Percentiles rank a stretch among this genome's conserved stretches.
phyloP scores from a whole-genome alignment of 331 rosid species.

The Saraca asoca region DNA sequence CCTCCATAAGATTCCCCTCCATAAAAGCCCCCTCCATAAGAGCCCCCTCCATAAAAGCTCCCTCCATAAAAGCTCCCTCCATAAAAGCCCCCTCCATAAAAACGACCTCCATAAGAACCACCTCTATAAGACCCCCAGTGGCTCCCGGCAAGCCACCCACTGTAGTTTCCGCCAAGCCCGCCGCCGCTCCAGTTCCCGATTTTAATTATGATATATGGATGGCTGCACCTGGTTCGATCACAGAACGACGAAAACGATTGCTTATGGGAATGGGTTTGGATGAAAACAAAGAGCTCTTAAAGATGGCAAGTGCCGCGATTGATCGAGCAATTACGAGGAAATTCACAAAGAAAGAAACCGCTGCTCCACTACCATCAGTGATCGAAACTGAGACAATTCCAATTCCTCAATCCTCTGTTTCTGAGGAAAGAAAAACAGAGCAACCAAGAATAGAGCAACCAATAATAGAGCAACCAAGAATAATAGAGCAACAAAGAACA shows the following conservation, averaged over 20 bases:
- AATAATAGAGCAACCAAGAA: too few species aligned
- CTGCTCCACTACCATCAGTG: background rate
- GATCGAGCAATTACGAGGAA: conserved; percentile 47
- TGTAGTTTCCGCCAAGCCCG: background rate
- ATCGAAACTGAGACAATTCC: background rate
- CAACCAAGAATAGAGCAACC: too few species aligned
- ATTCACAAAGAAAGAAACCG: background rate
- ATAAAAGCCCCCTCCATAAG: too few species aligned
- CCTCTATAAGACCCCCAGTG: too few species aligned
- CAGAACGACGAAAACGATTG: conserved; percentile 54
- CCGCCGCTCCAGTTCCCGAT: background rate
- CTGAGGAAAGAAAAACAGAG: background rate
- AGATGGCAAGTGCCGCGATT: conserved; percentile 35
- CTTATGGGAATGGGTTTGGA: conserved; percentile 71
- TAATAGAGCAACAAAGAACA: too few species aligned
- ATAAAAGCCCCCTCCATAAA: too few species aligned
- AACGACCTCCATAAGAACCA: too few species aligned
- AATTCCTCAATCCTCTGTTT: background rate
- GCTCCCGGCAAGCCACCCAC: too few species aligned
- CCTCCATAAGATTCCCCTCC: too few species aligned
- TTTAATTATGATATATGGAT: conserved; percentile 73
- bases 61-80: too few species aligned
- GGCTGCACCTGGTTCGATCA: conserved; percentile 69
- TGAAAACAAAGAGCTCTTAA: conserved; percentile 42
- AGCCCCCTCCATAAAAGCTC: too few species aligned